A percentile compares a stretch with the other conserved stretches of the same genome.
Conservation (phyloP, 352 stramenopile species). For the Globisporangium irregulare region DNA sequence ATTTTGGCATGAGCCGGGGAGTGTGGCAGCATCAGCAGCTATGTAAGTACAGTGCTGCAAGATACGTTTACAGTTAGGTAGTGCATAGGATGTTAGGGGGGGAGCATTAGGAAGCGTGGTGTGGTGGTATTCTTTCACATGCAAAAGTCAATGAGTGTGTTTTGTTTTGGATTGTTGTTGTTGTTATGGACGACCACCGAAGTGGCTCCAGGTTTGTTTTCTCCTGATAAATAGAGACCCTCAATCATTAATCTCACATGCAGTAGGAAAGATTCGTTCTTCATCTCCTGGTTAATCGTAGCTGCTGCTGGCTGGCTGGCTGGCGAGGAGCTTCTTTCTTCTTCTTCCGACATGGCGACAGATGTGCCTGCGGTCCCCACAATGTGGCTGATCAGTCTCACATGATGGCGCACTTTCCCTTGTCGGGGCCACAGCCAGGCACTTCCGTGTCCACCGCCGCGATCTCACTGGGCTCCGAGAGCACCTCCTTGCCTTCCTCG, state of each 20-base stretch:
- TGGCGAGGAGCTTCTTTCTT: background rate
- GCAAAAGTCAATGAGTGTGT: constrained; percentile 1
- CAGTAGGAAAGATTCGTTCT: background rate
- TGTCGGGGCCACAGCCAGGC: constrained; percentile 68
- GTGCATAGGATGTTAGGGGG: background rate
- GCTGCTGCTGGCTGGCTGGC: background rate
- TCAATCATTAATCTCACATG: constrained; percentile 9
- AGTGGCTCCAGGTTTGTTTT: background rate
- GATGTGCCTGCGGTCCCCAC: background rate
- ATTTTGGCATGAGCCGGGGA: constrained; percentile 14
- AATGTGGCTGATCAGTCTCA: background rate
- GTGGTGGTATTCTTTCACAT: background rate
- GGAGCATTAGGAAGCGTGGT: background rate
- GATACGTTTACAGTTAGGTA: constrained; percentile 6
- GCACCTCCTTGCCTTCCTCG: constrained; percentile 32
- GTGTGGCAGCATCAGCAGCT: background rate
- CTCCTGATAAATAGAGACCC: constrained; percentile 1
- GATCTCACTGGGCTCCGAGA: constrained; percentile 64
- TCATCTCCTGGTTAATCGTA: background rate
- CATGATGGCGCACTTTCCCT: constrained; percentile 18
- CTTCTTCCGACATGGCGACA: background rate
- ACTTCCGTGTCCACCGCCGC: constrained; percentile 87
- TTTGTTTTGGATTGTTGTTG: background rate
- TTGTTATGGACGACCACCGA: background rate
- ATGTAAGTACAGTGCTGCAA: background rate